phyloP scores from a whole-genome alignment of 805 yeast species.

The Teunomyces stri region DNA sequence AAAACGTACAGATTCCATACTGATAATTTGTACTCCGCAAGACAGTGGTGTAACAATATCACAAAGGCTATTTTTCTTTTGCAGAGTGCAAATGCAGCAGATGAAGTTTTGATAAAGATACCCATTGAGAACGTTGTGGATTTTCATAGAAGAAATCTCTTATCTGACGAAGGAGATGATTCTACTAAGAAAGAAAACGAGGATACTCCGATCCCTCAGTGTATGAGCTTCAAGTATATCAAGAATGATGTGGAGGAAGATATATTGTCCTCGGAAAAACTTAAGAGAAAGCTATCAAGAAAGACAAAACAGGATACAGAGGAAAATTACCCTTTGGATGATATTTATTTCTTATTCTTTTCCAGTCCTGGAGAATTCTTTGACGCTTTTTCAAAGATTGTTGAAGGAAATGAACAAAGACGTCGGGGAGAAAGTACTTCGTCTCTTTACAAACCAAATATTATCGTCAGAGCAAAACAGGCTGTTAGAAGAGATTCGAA shows the following conservation, averaged over 20 bases:
- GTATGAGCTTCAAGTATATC: slow-evolving; percentile 56
- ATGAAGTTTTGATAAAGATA: slow-evolving; percentile 72
- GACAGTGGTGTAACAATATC: slow-evolving; percentile 73
- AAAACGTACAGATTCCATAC: slow-evolving; percentile 66
- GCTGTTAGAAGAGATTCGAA: slow-evolving; percentile 8
- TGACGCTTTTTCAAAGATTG: slow-evolving; percentile 33
- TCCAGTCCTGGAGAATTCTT: slow-evolving; percentile 44
- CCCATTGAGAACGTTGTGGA: slow-evolving; percentile 70
- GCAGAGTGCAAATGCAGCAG: slow-evolving; percentile 63
- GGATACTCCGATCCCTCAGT: slow-evolving; percentile 32
- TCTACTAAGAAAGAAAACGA: slow-evolving; percentile 9
- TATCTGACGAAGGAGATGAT: slow-evolving; percentile 26
- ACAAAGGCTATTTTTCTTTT: slow-evolving; percentile 68
- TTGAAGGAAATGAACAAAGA: slow-evolving; percentile 10
- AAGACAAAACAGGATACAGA: slow-evolving; percentile 6
- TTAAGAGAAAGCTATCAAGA: slow-evolving; percentile 7
- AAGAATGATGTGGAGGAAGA: slow-evolving; percentile 8
- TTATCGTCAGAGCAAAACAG: slow-evolving; percentile 8
- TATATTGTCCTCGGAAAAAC: not conserved
- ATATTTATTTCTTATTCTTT: slow-evolving; percentile 68
- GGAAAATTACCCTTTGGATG: slow-evolving; percentile 45
- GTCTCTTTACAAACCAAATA: slow-evolving; percentile 4
- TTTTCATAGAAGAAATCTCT: slow-evolving; percentile 52
- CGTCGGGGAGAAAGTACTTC: slow-evolving; percentile 5
- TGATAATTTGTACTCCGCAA: slow-evolving; percentile 70